Conservation (phyloP, 2,329 filamentous ascomycete genomes). For the Aureobasidium subglaciale region DNA sequence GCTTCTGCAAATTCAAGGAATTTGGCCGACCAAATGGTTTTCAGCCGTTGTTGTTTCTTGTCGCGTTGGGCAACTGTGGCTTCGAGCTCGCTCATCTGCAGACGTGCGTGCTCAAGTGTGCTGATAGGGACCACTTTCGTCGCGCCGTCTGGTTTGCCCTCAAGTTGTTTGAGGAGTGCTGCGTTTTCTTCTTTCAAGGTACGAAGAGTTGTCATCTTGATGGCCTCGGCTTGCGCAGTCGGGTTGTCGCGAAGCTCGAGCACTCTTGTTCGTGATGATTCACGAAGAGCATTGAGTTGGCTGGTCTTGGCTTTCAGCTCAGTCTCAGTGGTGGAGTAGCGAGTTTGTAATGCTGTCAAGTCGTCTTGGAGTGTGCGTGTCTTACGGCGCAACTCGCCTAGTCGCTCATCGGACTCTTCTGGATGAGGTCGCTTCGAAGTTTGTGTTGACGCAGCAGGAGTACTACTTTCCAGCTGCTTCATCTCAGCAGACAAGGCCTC, state of each 20-base stretch:
- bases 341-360: constrained; percentile 61
- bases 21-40: constrained; percentile 88
- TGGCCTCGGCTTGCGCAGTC: constrained; percentile 73
- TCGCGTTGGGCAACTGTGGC: constrained; percentile 54
- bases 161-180: constrained; percentile 69
- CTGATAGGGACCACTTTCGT: constrained; percentile 66
- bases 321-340: constrained; percentile 62
- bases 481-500: constrained; percentile 68
- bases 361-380: constrained; percentile 79
- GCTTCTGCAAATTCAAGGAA: constrained; percentile 92
- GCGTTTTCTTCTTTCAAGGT: constrained; percentile 77
- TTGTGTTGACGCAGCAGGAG: constrained; percentile 47
- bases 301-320: constrained; percentile 66
- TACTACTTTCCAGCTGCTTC: constrained; percentile 53
- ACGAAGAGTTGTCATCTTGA: constrained; percentile 73
- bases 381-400: constrained; percentile 80
- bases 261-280: constrained; percentile 69
- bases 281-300: constrained; percentile 61
- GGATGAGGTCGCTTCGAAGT: constrained; percentile 37
- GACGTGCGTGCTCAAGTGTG: constrained; percentile 65
- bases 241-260: constrained; percentile 88
- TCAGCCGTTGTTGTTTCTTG: constrained; percentile 77
- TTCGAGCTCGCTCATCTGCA: constrained; percentile 59
- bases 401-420: constrained; percentile 57
- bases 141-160: constrained; percentile 32